phyloP scores from a whole-genome alignment of 2,329 filamentous ascomycete species.

The Ophiostoma sp. region DNA sequence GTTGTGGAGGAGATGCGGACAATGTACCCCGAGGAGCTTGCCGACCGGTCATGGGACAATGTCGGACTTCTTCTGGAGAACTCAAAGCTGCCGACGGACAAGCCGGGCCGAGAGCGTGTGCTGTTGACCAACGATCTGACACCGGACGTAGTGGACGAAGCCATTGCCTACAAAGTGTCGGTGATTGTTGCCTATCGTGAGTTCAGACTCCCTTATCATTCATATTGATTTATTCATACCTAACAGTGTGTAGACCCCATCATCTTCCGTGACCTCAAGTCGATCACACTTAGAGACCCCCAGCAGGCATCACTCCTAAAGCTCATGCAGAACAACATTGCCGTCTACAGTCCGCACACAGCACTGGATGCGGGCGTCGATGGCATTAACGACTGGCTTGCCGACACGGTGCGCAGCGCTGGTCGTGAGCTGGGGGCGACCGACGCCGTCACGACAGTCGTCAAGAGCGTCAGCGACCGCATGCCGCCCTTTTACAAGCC shows the following conservation, averaged over 20 bases:
- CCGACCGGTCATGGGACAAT: constrained; percentile 92
- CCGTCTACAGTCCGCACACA: constrained; percentile 94
- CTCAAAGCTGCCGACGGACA: constrained; percentile 34
- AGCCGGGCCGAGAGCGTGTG: constrained; percentile 41
- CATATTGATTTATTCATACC: constrained; percentile 22
- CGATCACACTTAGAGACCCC: constrained; percentile 77
- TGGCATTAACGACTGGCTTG: constrained; percentile 92
- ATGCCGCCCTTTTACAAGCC: constrained; percentile 35
- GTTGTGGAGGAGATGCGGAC: constrained; percentile 6
- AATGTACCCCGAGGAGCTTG: constrained; percentile 75
- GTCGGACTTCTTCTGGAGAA: constrained; percentile 74
- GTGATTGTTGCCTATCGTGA: constrained; percentile 88
- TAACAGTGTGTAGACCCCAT: constrained; percentile 69
- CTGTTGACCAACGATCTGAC: constrained; percentile 85
- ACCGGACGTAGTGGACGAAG: constrained; percentile 83
- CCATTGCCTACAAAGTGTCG: constrained; percentile 72
- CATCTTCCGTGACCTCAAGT: constrained; percentile 91
- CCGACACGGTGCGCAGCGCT: constrained; percentile 65
- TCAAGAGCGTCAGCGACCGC: constrained; percentile 47
- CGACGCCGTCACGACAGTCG: constrained; percentile 43
- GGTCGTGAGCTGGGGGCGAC: neutral
- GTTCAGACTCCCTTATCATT: constrained; percentile 30
- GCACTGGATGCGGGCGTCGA: constrained; percentile 83
- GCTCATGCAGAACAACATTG: constrained; percentile 82
- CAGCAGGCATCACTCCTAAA: constrained; percentile 84